Evolutionary conservation across 306 rosid species (phyloP).

Genomic region (Aeschynomene evenia): DNA sequence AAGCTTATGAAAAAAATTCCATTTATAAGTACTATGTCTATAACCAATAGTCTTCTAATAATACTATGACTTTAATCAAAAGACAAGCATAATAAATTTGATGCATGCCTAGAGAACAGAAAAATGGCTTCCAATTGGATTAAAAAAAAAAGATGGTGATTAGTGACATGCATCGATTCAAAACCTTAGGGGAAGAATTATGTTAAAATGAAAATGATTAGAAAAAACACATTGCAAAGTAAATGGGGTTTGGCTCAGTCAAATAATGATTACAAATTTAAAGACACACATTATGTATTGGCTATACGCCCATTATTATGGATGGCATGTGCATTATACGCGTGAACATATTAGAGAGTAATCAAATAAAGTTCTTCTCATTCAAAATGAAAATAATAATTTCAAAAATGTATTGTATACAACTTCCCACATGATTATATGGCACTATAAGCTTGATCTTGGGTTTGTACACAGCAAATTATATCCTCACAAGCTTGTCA

Average conservation of each 20-base stretch:
- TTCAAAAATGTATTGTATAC: neutral
- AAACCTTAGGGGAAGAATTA: neutral
- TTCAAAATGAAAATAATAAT: neutral
- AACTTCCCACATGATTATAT: slow-evolving; percentile 12
- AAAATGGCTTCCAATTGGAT: neutral
- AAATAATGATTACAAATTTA: neutral
- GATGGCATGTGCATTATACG: neutral
- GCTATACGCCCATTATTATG: neutral
- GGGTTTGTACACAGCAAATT: neutral
- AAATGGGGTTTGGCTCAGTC: neutral
- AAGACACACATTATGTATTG: neutral
- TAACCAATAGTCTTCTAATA: neutral
- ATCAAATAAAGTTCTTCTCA: slow-evolving; percentile 8
- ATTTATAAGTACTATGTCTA: neutral
- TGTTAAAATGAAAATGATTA: neutral
- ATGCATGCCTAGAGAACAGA: neutral
- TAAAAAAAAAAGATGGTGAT: neutral
- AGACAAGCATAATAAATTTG: neutral
- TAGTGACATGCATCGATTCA: slow-evolving; percentile 12
- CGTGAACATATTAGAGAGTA: neutral
- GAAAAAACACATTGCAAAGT: neutral
- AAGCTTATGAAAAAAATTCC: neutral
- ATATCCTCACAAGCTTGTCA: slow-evolving; percentile 16
- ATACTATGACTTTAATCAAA: neutral
- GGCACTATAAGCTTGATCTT: neutral